Conservation (phyloP, 108 stramenopile species). For the Thalassiosira profunda region DNA sequence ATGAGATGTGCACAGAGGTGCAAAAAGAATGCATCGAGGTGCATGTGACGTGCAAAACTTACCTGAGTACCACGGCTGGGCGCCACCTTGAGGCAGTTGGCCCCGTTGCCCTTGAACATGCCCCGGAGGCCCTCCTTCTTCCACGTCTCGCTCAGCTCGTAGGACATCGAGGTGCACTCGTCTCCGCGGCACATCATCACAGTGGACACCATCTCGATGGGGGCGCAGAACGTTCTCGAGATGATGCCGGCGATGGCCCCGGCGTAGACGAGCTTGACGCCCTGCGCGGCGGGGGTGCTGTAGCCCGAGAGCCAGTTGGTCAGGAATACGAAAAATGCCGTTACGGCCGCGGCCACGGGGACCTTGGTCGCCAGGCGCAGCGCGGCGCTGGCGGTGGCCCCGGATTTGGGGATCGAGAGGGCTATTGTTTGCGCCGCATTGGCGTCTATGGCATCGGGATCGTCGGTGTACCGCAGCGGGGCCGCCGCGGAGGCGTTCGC, state of each 20-base stretch:
- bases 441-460: conserved; percentile 11
- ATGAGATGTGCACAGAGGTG: too few species aligned
- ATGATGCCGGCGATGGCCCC: conserved; percentile 52
- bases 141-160: conserved; percentile 34
- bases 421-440: conserved; percentile 12
- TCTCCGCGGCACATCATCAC: conserved; percentile 50
- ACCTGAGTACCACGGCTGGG: conserved; percentile 43
- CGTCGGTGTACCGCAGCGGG: conserved; percentile 28
- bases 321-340: conserved; percentile 4
- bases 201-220: conserved; percentile 49
- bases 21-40: too few species aligned
- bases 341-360: conserved; percentile 10
- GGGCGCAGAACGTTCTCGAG: conserved; percentile 43
- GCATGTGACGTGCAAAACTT: too few species aligned
- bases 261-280: conserved; percentile 41
- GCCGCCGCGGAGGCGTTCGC: conserved; percentile 4
- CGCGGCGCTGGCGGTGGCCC: conserved; percentile 5
- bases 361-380: conserved; percentile 19
- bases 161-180: conserved; percentile 28
- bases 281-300: conserved; percentile 30
- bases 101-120: conserved; percentile 56
- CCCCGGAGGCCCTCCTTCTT: conserved; percentile 43
- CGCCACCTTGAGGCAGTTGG: conserved; percentile 59
- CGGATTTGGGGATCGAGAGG: conserved; percentile 14
- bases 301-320: conserved; percentile 19